Percentiles rank a stretch among this genome's conserved stretches.
Conservation (phyloP, 1,284 basidiomycete species). For the Hemileia vastatrix region DNA sequence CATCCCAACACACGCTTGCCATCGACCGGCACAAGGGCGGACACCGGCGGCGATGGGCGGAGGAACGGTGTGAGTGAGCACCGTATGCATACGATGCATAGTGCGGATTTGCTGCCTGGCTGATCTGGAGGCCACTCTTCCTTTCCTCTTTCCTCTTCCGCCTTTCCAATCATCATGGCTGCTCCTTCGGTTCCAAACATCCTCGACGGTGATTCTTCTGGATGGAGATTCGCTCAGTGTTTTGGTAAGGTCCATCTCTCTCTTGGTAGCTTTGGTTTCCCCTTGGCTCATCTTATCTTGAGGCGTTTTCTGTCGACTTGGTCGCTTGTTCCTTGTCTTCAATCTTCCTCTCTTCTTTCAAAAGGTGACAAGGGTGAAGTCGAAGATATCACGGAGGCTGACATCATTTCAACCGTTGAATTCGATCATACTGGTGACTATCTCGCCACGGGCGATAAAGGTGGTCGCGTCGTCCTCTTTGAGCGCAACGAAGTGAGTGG, state of each 20-base stretch:
- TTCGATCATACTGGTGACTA: conserved; percentile 99
- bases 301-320: neutral
- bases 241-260: conserved; percentile 75
- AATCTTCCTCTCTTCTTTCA: neutral
- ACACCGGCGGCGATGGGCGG: no score
- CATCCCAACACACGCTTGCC: no score
- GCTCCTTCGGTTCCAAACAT: conserved; percentile 4
- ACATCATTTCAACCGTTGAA: conserved; percentile 71
- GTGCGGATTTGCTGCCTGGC: no score
- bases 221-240: conserved; percentile 98
- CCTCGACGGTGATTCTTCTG: conserved; percentile 36
- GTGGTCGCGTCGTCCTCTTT: conserved; percentile 91
- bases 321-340: neutral
- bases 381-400: conserved; percentile 98
- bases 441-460: conserved; percentile 98
- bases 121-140: neutral
- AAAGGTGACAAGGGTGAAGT: conserved; percentile 54
- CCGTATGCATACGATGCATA: no score
- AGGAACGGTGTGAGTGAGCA: no score
- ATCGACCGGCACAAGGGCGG: no score
- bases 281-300: neutral
- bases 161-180: neutral
- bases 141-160: neutral
- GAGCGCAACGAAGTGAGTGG: conserved; percentile 84
- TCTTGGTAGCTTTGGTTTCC: neutral